Conservation (phyloP, 106 monocot species). For the Dioscorea alata region DNA sequence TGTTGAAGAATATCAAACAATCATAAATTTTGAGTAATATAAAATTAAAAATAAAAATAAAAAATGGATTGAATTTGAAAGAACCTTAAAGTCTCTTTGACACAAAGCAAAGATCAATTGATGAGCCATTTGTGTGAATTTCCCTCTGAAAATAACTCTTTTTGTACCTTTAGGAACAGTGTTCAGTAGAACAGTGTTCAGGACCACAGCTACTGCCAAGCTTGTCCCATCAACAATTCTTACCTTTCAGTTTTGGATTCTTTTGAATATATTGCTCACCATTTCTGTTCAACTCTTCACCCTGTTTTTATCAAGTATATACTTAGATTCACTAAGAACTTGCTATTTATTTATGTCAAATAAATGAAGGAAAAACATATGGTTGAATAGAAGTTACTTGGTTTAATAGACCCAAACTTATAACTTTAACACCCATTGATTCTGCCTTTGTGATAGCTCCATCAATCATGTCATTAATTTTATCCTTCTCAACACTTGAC, state of each 20-base stretch:
- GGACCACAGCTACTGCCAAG: conserved; percentile 44
- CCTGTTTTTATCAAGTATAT: conserved; percentile 8
- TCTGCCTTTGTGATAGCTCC: conserved; percentile 56
- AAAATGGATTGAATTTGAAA: not conserved
- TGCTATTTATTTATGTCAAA: not conserved
- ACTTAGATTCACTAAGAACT: not conserved
- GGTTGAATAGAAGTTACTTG: conserved; percentile 30
- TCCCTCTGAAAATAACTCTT: conserved; percentile 25
- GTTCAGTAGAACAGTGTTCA: conserved; percentile 32
- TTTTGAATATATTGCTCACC: conserved; percentile 27
- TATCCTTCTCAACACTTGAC: conserved; percentile 12
- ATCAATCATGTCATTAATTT: conserved; percentile 45
- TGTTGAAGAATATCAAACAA: conserved; percentile 1
- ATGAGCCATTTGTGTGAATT: conserved; percentile 24
- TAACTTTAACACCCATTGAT: conserved; percentile 41
- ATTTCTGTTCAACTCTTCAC: conserved; percentile 30
- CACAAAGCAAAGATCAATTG: conserved; percentile 17
- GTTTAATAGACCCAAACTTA: conserved; percentile 66
- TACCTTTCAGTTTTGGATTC: conserved; percentile 23
- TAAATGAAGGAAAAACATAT: not conserved
- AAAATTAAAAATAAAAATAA: not conserved
- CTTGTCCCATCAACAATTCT: conserved; percentile 50
- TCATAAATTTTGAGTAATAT: not conserved
- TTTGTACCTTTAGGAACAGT: conserved; percentile 22
- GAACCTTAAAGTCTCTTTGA: conserved; percentile 29